A percentile compares a stretch with the other conserved stretches of the same genome.
phyloP scores from a whole-genome alignment of 1,284 basidiomycete genomes.

The Lentinus polychrous region DNA sequence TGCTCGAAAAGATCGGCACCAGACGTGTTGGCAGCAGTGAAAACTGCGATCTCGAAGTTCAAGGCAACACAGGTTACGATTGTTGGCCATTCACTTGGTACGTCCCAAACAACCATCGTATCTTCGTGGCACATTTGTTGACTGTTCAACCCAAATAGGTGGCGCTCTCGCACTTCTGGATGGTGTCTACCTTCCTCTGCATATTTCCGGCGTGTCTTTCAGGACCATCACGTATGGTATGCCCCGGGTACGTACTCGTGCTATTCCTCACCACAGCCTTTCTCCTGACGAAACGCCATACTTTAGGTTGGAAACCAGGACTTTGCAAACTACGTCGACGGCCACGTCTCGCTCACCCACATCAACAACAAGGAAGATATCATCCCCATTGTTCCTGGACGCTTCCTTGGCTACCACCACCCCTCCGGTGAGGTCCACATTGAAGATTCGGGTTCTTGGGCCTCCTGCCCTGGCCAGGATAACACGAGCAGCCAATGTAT shows the following conservation, averaged over 20 bases:
- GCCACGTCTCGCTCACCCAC: conserved; percentile 23
- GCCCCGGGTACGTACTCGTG: conserved; percentile 35
- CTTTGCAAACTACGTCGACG: conserved; percentile 52
- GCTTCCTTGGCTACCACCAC: conserved; percentile 45
- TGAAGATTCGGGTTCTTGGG: conserved; percentile 39
- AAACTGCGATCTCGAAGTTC: conserved; percentile 23
- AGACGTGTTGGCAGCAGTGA: conserved; percentile 30
- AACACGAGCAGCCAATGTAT: conserved; percentile 45
- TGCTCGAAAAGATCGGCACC: conserved; percentile 23
- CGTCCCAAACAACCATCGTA: background rate
- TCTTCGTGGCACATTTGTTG: background rate
- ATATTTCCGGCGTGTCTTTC: conserved; percentile 31
- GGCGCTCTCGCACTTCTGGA: conserved; percentile 40
- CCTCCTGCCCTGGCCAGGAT: conserved; percentile 47
- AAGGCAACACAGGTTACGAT: conserved; percentile 26
- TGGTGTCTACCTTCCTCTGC: conserved; percentile 34
- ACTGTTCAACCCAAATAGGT: conserved; percentile 12
- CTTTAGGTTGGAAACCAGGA: conserved; percentile 42
- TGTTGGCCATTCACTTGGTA: conserved; percentile 32
- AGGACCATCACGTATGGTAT: conserved; percentile 41
- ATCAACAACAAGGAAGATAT: conserved; percentile 27
- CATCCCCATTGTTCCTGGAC: conserved; percentile 29
- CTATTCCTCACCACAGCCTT: background rate
- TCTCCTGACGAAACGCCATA: background rate
- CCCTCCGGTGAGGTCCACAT: conserved; percentile 58